These are phyloP conservation scores for Rhizophagus sp. DNA, from an alignment of 192 early-diverging fungal genomes.

Conservation along the genomic window DNA sequence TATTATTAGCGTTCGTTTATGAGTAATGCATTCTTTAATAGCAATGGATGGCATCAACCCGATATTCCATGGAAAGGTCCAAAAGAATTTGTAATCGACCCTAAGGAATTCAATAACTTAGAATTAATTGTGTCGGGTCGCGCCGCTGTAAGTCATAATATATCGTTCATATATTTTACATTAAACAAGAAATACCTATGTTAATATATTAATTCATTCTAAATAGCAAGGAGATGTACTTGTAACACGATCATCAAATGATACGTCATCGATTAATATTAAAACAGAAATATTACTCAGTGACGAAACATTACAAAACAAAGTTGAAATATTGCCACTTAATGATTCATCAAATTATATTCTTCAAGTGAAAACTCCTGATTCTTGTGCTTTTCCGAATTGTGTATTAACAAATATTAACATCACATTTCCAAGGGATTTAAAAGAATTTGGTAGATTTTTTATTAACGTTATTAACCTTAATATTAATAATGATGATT, in stretches of 20 bases:
- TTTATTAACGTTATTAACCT: not conserved
- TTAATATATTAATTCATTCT: not conserved
- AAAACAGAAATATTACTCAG: not conserved
- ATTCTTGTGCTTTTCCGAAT: not conserved
- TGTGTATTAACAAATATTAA: not conserved
- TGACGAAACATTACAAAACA: not conserved
- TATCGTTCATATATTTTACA: not conserved
- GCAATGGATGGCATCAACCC: not conserved
- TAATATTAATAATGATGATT: constrained; percentile 2
- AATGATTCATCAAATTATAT: not conserved
- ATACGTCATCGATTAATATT: not conserved
- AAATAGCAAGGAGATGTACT: not conserved
- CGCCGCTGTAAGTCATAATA: not conserved
- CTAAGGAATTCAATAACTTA: not conserved
- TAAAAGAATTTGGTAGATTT: not conserved
- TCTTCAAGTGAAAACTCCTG: not conserved
- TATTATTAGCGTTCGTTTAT: not conserved
- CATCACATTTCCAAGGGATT: not conserved
- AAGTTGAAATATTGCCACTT: not conserved
- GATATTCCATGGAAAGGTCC: constrained; percentile 8
- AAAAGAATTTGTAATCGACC: not conserved
- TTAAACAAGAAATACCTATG: too few relatives aligned
- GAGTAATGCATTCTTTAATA: not conserved
- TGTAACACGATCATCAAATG: not conserved
- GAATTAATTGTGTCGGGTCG: not conserved